Evolutionary conservation across 2,329 filamentous ascomycete genomes (phyloP).

Genomic region (Pseudocercospora crystallina): DNA sequence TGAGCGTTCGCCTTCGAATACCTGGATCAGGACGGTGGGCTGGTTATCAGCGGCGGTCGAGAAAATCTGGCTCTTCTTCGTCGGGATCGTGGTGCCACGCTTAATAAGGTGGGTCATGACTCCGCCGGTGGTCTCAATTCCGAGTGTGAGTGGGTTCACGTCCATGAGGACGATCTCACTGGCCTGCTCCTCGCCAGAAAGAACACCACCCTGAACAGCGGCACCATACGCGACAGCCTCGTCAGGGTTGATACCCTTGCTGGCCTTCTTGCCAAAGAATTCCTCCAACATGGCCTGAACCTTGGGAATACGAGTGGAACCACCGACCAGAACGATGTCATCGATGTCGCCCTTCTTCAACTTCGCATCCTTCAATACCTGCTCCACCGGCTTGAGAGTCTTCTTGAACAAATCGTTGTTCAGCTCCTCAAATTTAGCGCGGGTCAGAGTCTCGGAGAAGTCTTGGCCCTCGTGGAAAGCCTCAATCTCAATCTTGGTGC

Average conservation of each 20-base stretch:
- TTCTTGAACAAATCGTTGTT: slow-evolving; percentile 99
- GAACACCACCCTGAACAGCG: slow-evolving; percentile 92
- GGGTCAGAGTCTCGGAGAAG: slow-evolving; percentile 96
- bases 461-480: slow-evolving; percentile 95
- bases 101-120: slow-evolving; percentile 98
- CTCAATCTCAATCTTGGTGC: slow-evolving; percentile 73
- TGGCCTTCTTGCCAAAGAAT: slow-evolving; percentile 96
- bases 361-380: slow-evolving; percentile 97
- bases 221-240: slow-evolving; percentile 98
- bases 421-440: slow-evolving; percentile 98
- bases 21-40: slow-evolving; percentile 98
- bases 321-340: slow-evolving; percentile 96
- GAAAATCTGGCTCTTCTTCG: slow-evolving; percentile 99
- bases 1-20: slow-evolving; percentile 91
- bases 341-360: slow-evolving; percentile 93
- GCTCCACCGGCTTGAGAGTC: slow-evolving; percentile 97
- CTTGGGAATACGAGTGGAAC: slow-evolving; percentile 99
- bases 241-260: slow-evolving; percentile 99
- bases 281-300: slow-evolving; percentile 92
- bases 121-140: slow-evolving; percentile 97
- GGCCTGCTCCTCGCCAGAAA: slow-evolving; percentile 80
- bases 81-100: slow-evolving; percentile 98
- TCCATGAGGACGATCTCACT: slow-evolving; percentile 94
- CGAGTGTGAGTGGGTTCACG: slow-evolving; percentile 92
- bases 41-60: slow-evolving; percentile 98